These are phyloP conservation scores for Hortiboletus rubellus DNA, from an alignment of 1,284 basidiomycete species.

Conservation along the genomic window DNA sequence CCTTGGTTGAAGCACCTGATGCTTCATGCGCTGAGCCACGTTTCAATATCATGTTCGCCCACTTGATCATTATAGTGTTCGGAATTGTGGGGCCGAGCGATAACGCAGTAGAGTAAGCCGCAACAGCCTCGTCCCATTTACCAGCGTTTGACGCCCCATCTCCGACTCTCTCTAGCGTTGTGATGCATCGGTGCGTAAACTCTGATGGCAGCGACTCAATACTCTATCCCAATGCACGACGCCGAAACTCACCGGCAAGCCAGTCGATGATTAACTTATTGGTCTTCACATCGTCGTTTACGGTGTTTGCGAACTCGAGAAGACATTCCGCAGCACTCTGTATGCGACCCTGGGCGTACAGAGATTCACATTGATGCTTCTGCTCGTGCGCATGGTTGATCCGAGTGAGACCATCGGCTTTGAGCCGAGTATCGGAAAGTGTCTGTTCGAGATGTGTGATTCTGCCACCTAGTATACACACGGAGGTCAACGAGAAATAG, in stretches of 20 bases:
- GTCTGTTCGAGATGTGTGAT: not conserved
- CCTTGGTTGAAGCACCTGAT: not conserved
- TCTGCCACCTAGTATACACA: not conserved
- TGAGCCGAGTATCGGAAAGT: not conserved
- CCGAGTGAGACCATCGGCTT: not conserved
- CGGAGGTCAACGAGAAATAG: not conserved
- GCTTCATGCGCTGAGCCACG: not conserved
- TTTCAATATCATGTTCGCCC: not conserved
- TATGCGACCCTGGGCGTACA: not conserved
- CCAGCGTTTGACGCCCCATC: not conserved
- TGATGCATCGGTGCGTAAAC: not conserved
- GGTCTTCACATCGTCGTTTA: not conserved
- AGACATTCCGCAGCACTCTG: not conserved
- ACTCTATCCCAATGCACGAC: too few relatives aligned
- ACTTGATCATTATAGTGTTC: slow-evolving; percentile 6
- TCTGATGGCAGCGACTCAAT: not conserved
- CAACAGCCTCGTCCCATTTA: slow-evolving; percentile 5
- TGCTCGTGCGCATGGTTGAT: not conserved
- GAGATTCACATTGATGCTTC: not conserved
- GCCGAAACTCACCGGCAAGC: not conserved
- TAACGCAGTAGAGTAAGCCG: slow-evolving; percentile 3
- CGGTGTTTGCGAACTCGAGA: not conserved
- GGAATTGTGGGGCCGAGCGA: not conserved
- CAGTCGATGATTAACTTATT: not conserved
- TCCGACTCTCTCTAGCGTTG: not conserved